phyloP scores from a whole-genome alignment of 352 stramenopile genomes.

The Phytophthora gonapodyides region DNA sequence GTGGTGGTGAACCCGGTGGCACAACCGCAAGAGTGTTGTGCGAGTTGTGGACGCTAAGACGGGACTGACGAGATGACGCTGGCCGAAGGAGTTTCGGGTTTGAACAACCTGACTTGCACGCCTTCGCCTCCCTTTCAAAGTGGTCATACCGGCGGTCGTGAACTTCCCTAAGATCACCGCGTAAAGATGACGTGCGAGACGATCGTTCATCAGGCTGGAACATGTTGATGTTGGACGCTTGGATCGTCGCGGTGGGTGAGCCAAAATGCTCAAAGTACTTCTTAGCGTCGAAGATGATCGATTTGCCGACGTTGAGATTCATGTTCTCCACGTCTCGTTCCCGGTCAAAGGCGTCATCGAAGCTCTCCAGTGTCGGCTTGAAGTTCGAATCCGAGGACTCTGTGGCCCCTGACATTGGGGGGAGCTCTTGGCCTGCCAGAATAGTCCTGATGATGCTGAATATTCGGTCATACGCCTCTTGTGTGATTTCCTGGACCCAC shows the following conservation, averaged over 20 bases:
- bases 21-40: not conserved
- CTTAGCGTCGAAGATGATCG: constrained; percentile 34
- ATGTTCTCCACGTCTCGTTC: constrained; percentile 31
- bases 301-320: constrained; percentile 38
- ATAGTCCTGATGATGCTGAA: constrained; percentile 31
- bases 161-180: not conserved
- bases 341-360: constrained; percentile 29
- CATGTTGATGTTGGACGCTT: constrained; percentile 10
- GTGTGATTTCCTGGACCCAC: constrained; percentile 30
- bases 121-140: not conserved
- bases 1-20: constrained; percentile 1
- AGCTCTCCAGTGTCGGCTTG: constrained; percentile 32
- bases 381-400: constrained; percentile 5
- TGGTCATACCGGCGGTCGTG: constrained; percentile 4
- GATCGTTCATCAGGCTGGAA: constrained; percentile 7
- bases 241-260: constrained; percentile 13
- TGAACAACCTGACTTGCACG: constrained; percentile 17
- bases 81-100: constrained; percentile 20
- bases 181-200: not conserved
- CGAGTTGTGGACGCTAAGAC: constrained; percentile 3
- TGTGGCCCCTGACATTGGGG: not conserved
- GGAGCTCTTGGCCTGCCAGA: constrained; percentile 13
- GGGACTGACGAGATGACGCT: constrained; percentile 18
- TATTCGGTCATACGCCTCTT: constrained; percentile 31
- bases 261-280: constrained; percentile 36